Conservation (phyloP, 2,329 filamentous ascomycete genomes). For the Arthrobotrys musiformis region DNA sequence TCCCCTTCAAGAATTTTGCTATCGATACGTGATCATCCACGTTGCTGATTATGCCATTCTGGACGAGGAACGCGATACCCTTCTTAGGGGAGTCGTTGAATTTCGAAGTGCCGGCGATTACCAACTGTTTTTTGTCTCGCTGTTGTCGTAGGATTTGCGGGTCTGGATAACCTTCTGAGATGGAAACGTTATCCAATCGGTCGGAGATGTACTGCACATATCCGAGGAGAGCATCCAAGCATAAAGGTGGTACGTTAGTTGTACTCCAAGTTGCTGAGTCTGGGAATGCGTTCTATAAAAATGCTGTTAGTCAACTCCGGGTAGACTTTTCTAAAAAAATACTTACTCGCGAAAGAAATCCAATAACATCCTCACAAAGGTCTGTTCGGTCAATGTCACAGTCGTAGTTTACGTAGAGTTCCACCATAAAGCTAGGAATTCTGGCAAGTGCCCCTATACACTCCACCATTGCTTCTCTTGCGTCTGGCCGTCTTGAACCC, state of each 20-base stretch:
- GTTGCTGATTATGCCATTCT: slow-evolving; percentile 84
- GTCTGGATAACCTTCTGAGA: slow-evolving; percentile 74
- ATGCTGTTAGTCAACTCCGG: slow-evolving; percentile 22
- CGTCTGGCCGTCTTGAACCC: slow-evolving; percentile 89
- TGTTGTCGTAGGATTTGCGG: slow-evolving; percentile 74
- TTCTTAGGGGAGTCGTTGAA: slow-evolving; percentile 96
- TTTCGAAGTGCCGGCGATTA: slow-evolving; percentile 85
- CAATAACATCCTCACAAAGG: slow-evolving; percentile 94
- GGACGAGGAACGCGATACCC: slow-evolving; percentile 84
- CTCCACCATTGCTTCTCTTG: slow-evolving; percentile 97
- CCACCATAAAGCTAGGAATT: slow-evolving; percentile 93
- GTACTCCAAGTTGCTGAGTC: slow-evolving; percentile 99
- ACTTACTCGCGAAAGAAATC: slow-evolving; percentile 76
- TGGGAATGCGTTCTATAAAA: slow-evolving; percentile 79
- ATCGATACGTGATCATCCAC: slow-evolving; percentile 78
- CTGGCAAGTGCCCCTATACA: slow-evolving; percentile 89
- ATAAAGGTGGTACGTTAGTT: slow-evolving; percentile 94
- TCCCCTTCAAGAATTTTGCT: slow-evolving; percentile 87
- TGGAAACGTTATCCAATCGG: slow-evolving; percentile 77
- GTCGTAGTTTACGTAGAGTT: slow-evolving; percentile 97
- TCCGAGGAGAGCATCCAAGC: slow-evolving; percentile 87
- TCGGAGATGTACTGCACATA: slow-evolving; percentile 94
- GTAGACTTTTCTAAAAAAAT: slow-evolving; percentile 20
- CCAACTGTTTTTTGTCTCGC: slow-evolving; percentile 82
- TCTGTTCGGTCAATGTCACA: slow-evolving; percentile 92